A percentile compares a stretch with the other conserved stretches of the same genome.
Evolutionary conservation across 208 protist genomes (phyloP).

Genomic region (Leishmania tarentolae): DNA sequence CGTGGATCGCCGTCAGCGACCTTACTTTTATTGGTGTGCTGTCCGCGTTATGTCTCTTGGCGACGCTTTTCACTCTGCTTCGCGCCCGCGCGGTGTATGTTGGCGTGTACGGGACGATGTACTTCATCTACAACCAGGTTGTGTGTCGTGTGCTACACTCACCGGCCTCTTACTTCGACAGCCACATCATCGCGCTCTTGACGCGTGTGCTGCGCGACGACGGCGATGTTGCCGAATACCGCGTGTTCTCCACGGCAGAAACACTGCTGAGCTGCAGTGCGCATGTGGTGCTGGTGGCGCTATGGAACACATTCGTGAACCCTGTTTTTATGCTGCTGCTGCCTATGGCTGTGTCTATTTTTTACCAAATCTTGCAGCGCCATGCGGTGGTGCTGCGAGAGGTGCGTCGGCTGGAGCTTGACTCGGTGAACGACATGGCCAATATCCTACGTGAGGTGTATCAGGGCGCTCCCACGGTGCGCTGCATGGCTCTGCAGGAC

Average conservation of each 20-base stretch:
- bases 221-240: slow-evolving; percentile 46
- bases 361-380: slow-evolving; percentile 44
- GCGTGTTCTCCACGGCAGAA: slow-evolving; percentile 44
- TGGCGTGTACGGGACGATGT: slow-evolving; percentile 38
- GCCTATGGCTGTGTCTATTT: slow-evolving; percentile 48
- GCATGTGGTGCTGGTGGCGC: slow-evolving; percentile 43
- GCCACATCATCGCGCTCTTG: slow-evolving; percentile 39
- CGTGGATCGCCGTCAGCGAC: slow-evolving; percentile 13
- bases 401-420: slow-evolving; percentile 59
- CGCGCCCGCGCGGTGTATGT: slow-evolving; percentile 43
- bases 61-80: slow-evolving; percentile 39
- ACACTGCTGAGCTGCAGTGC: slow-evolving; percentile 41
- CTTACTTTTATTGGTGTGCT: slow-evolving; percentile 29
- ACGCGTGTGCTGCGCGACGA: slow-evolving; percentile 52
- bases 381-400: slow-evolving; percentile 52
- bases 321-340: slow-evolving; percentile 62
- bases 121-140: slow-evolving; percentile 45
- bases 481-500: slow-evolving; percentile 60
- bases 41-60: slow-evolving; percentile 26
- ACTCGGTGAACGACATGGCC: slow-evolving; percentile 43
- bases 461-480: slow-evolving; percentile 54
- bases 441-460: slow-evolving; percentile 63
- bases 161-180: slow-evolving; percentile 59
- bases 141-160: slow-evolving; percentile 49
- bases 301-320: slow-evolving; percentile 57